phyloP scores from a whole-genome alignment of 495 filamentous ascomycete species.

The Tetracladium setigerum region DNA sequence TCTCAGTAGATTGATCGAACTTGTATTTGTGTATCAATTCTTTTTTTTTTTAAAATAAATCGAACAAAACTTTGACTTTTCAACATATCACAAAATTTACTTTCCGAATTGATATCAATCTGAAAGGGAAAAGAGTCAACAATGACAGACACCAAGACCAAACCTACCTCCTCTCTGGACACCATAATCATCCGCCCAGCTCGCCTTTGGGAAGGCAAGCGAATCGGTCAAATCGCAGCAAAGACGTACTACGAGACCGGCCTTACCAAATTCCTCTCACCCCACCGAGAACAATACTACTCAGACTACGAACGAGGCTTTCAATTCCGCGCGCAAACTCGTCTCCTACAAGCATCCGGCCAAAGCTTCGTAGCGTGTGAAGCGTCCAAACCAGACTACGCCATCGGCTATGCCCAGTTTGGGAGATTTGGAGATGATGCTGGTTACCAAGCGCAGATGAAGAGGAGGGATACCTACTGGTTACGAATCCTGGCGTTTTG shows the following conservation, averaged over 20 bases:
- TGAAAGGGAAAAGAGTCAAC: too few species aligned
- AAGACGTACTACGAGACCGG: slow-evolving; percentile 7
- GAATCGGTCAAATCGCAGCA: slow-evolving; percentile 11
- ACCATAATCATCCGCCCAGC: slow-evolving; percentile 14
- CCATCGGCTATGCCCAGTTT: slow-evolving; percentile 14
- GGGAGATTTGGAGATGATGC: slow-evolving; percentile 12
- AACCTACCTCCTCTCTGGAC: too few species aligned
- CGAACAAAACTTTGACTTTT: too few species aligned
- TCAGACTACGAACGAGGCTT: slow-evolving; percentile 4
- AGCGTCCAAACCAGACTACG: neutral
- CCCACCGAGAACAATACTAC: slow-evolving; percentile 4
- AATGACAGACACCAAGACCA: neutral
- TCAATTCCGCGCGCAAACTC: neutral
- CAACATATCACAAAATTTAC: too few species aligned
- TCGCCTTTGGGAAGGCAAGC: neutral
- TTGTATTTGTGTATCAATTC: too few species aligned
- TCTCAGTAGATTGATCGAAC: too few species aligned
- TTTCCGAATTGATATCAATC: too few species aligned
- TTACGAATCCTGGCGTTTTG: too few species aligned
- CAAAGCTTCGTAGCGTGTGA: slow-evolving; percentile 9
- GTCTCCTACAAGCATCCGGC: slow-evolving; percentile 4
- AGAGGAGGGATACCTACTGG: too few species aligned
- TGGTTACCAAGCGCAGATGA: slow-evolving; percentile 1
- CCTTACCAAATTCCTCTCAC: slow-evolving; percentile 7
- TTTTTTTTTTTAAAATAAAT: too few species aligned